These are phyloP conservation scores for Allium sativum DNA, from an alignment of 106 monocot species.

Conservation along the genomic window DNA sequence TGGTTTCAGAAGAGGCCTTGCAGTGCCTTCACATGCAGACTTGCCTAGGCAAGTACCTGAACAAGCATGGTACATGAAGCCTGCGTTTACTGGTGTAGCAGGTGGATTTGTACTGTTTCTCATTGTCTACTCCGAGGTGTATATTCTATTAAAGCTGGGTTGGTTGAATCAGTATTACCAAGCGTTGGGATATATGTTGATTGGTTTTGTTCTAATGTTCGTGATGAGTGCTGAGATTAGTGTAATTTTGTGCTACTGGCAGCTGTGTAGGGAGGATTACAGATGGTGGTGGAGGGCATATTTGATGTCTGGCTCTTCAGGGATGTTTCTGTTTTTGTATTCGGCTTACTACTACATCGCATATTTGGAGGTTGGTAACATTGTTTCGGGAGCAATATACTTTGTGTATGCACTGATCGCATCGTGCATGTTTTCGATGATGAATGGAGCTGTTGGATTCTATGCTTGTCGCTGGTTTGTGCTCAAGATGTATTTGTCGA, in stretches of 20 bases:
- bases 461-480: conserved; percentile 24
- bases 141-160: conserved; percentile 17
- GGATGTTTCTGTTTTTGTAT: conserved; percentile 15
- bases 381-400: conserved; percentile 20
- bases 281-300: conserved; percentile 27
- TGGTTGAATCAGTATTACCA: conserved; percentile 30
- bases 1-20: conserved; percentile 10
- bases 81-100: conserved; percentile 3
- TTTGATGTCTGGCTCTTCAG: conserved; percentile 22
- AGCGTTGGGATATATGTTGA: conserved; percentile 21
- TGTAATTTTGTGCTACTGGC: conserved; percentile 19
- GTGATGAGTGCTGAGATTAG: conserved; percentile 18
- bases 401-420: conserved; percentile 21
- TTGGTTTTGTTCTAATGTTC: conserved; percentile 19
- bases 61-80: conserved; percentile 25
- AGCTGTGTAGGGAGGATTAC: conserved; percentile 21
- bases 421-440: conserved; percentile 14
- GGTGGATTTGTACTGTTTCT: conserved; percentile 20
- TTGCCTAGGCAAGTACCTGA: conserved; percentile 21
- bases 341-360: conserved; percentile 21
- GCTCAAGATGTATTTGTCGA: conserved; percentile 12
- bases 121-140: conserved; percentile 18
- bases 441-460: conserved; percentile 19
- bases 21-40: conserved; percentile 13
- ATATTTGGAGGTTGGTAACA: conserved; percentile 19